A percentile compares a stretch with the other conserved stretches of the same genome.
Evolutionary conservation across 2,329 filamentous ascomycete genomes (phyloP).

Genomic region (Coniochaeta sp.): DNA sequence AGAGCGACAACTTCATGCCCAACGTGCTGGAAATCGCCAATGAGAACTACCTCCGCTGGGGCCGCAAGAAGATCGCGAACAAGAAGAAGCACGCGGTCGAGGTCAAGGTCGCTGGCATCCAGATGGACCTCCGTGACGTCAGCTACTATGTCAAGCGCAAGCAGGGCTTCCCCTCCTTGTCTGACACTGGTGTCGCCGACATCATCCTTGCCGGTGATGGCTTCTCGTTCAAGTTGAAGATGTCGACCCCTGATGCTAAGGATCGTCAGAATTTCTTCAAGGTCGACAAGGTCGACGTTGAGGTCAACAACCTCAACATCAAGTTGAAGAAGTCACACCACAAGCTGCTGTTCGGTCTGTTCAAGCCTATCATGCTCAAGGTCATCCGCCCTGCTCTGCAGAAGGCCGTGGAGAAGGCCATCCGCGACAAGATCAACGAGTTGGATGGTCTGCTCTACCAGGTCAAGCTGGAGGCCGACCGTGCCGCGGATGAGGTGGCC

Average conservation of each 20-base stretch:
- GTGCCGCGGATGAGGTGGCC: constrained; percentile 57
- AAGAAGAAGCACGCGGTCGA: constrained; percentile 75
- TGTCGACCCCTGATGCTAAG: constrained; percentile 69
- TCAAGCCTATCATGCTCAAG: constrained; percentile 82
- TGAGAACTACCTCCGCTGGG: constrained; percentile 94
- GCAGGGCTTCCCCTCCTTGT: constrained; percentile 82
- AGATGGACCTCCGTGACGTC: constrained; percentile 87
- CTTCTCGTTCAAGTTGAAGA: constrained; percentile 84
- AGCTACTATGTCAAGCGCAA: constrained; percentile 95
- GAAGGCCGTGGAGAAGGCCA: constrained; percentile 82
- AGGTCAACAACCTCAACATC: constrained; percentile 74
- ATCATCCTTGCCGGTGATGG: constrained; percentile 81
- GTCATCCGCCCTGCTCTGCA: constrained; percentile 76
- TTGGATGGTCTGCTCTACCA: constrained; percentile 66
- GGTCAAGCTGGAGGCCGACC: constrained; percentile 77
- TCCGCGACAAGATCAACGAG: constrained; percentile 73
- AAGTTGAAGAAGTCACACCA: constrained; percentile 93
- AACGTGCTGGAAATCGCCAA: constrained; percentile 82
- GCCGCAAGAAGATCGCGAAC: constrained; percentile 77
- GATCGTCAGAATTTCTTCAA: constrained; percentile 87
- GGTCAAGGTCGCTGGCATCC: constrained; percentile 79
- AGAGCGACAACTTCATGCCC: constrained; percentile 94
- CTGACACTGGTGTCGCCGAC: constrained; percentile 81
- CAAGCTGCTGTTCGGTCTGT: constrained; percentile 78
- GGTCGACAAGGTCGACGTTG: constrained; percentile 79